These are phyloP conservation scores for Tagetes patula DNA, from an alignment of 129 eudicot species.

Conservation along the genomic window DNA sequence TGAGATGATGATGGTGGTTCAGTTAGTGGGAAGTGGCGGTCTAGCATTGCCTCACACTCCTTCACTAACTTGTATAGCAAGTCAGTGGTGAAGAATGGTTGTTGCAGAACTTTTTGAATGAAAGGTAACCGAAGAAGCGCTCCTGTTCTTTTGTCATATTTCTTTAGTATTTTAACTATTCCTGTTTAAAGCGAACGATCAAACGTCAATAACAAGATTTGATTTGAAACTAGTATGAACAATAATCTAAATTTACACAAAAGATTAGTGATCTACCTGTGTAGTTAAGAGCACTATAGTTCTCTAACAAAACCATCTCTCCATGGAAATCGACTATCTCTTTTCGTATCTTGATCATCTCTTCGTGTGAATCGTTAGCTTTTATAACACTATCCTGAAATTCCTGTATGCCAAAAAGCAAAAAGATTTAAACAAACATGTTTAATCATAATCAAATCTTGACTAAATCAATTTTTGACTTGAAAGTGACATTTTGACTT, in stretches of 20 bases:
- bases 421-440: conserved; percentile 2
- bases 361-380: conserved; percentile 48
- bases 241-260: not conserved
- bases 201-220: conserved; percentile 13
- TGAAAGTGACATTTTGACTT: conserved; percentile 25
- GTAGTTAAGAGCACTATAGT: conserved; percentile 88
- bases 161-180: conserved; percentile 76
- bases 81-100: conserved; percentile 91
- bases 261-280: conserved; percentile 49
- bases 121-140: conserved; percentile 87
- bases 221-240: not conserved
- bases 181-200: conserved; percentile 42
- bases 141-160: conserved; percentile 90
- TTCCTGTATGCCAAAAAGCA: conserved; percentile 42
- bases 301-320: conserved; percentile 90
- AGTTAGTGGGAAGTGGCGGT: conserved; percentile 50
- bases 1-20: conserved; percentile 35
- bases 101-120: conserved; percentile 82
- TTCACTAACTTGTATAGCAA: conserved; percentile 82
- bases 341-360: conserved; percentile 65
- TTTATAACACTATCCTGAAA: conserved; percentile 69
- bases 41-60: conserved; percentile 81
- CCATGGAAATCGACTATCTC: conserved; percentile 94
- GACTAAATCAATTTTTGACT: conserved; percentile 12
- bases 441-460: conserved; percentile 12